phyloP scores from a whole-genome alignment of 2,329 filamentous ascomycete genomes.

The Didymella keratinophila region DNA sequence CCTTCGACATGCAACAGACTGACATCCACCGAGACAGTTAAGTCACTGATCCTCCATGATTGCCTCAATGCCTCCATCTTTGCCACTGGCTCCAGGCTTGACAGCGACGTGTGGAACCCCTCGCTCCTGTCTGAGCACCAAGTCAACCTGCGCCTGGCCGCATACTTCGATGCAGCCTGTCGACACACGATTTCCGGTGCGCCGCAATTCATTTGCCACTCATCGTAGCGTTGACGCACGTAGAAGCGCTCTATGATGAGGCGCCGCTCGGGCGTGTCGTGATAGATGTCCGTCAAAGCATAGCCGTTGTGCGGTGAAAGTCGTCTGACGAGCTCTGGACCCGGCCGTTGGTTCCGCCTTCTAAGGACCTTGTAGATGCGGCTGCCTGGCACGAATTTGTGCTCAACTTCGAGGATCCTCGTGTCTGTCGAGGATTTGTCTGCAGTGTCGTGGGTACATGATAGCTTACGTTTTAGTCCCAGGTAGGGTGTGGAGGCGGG shows the following conservation, averaged over 20 bases:
- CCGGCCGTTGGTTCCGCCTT: background rate
- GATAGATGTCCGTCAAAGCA: background rate
- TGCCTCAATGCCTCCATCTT: background rate
- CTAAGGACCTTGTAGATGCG: background rate
- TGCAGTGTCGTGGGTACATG: background rate
- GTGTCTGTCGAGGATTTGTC: too few species aligned
- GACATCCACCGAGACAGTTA: background rate
- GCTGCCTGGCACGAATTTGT: constrained; percentile 2
- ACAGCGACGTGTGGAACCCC: background rate
- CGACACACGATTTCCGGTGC: background rate
- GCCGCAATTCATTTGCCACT: constrained; percentile 1
- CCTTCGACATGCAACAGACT: background rate
- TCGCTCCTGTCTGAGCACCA: background rate
- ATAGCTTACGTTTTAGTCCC: background rate
- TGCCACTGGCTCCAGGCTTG: background rate
- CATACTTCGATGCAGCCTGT: background rate
- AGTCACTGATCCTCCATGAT: background rate
- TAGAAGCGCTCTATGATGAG: background rate
- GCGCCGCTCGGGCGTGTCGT: background rate
- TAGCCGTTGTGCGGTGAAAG: background rate
- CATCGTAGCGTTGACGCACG: background rate
- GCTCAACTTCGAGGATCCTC: constrained; percentile 6
- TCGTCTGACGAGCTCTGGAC: background rate
- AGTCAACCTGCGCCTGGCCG: background rate
- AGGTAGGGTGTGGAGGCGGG: background rate